Evolutionary conservation across 1,284 basidiomycete species (phyloP).

Genomic region (Cerrena zonata): DNA sequence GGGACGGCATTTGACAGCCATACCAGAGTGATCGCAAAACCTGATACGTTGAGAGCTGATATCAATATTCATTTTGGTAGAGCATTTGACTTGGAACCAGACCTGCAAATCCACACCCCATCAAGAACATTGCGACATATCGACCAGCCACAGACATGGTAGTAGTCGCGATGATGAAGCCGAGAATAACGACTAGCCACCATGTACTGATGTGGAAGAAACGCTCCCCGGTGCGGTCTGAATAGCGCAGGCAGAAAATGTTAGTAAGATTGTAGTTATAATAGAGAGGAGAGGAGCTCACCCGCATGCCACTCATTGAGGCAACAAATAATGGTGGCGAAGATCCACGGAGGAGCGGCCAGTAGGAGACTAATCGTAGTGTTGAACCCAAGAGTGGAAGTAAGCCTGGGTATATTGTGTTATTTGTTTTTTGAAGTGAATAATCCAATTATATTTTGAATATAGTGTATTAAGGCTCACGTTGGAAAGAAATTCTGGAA

Average conservation of each 20-base stretch:
- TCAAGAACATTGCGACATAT: constrained; percentile 62
- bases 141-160: constrained; percentile 51
- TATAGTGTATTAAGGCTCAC: constrained; percentile 37
- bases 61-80: neutral
- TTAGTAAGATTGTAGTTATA: neutral
- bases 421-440: neutral
- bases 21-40: constrained; percentile 52
- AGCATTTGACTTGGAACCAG: constrained; percentile 17
- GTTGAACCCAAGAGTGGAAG: constrained; percentile 58
- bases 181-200: constrained; percentile 59
- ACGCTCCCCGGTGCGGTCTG: constrained; percentile 58
- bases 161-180: constrained; percentile 55
- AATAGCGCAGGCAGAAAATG: neutral
- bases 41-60: constrained; percentile 30
- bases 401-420: constrained; percentile 37
- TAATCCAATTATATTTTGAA: neutral
- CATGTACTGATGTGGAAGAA: constrained; percentile 61
- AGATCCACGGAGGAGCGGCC: constrained; percentile 60
- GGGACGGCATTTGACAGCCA: constrained; percentile 63
- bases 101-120: constrained; percentile 55
- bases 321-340: constrained; percentile 50
- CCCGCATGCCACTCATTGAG: constrained; percentile 65
- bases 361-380: constrained; percentile 58
- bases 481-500: constrained; percentile 75
- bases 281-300: constrained; percentile 19